Base-by-base conservation (phyloP, 352 stramenopile species). In the Globisporangium yorkense region DNA sequence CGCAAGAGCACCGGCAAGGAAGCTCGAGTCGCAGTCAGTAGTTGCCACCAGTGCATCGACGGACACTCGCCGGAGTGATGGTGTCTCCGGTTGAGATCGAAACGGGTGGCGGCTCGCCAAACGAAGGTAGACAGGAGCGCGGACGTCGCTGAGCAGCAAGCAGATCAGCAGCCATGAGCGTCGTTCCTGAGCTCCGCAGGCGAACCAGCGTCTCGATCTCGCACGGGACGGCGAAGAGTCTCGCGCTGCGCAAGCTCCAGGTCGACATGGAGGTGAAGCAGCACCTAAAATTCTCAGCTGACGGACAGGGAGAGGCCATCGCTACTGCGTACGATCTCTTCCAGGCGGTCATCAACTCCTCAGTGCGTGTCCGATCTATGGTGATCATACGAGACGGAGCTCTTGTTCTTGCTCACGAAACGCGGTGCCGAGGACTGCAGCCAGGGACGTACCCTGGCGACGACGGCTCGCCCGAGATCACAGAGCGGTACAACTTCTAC, bases 401-500 rank as follows among this genome's bases (percentile, higher is more conserved):
- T 8, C 15, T 37, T 8, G 6, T 9, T 31, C 20, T 18, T 43
- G 46, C 29, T 54, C 48, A 43, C 29, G 20, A 35, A n/a, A 1
- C 13, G 27, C 24, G 13, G 2, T 21, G 8, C 15, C 31, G 31
- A 35, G 31, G 31, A 9, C 5, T 45, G 24, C 48, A 68, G 62
- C 57, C 52, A 50, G 58, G 57, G 5, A 37, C 40, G 12, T 66
- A 68, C 29, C 48, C 57, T 15, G 58, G 47, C 2, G 62, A 68
- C 31, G 58, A 68, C 31, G 62, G 57, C 5, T 66, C 62, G 29
- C 21, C 40, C 20, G 52, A 68, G 4, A 61, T 68, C 20, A 57
- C 29, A 16, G 57, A 68, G 51, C 27, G 62, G 21, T 68, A 88
- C 65, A 88, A 88, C 45, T 87, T 87, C 54, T 88, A 75, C 29